phyloP scores from a whole-genome alignment of 2,329 filamentous ascomycete genomes.

The Albophoma yamanashiensis region DNA sequence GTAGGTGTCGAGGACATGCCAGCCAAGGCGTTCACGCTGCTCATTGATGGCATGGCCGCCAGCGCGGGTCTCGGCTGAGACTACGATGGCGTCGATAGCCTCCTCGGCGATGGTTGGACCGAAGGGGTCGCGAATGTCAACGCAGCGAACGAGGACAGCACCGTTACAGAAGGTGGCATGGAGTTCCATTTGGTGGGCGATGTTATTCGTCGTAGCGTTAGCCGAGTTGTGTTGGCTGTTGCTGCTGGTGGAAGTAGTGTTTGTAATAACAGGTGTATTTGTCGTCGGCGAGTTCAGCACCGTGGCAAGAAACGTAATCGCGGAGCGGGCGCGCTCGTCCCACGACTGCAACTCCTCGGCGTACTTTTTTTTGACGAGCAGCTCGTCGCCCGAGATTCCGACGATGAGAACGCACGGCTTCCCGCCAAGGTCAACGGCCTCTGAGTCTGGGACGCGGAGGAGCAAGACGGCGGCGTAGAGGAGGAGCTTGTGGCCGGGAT shows the following conservation, averaged over 20 bases:
- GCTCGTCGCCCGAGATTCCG: conserved; percentile 79
- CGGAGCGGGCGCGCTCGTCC: conserved; percentile 58
- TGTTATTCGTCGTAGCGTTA: neutral
- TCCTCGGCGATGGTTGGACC: conserved; percentile 83
- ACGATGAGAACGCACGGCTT: conserved; percentile 55
- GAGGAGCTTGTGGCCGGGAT: conserved; percentile 91
- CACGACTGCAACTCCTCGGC: conserved; percentile 73
- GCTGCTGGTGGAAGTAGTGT: neutral
- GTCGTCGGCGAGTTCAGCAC: conserved; percentile 36
- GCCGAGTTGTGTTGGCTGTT: neutral
- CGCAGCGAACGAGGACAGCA: conserved; percentile 60
- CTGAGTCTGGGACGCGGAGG: conserved; percentile 38
- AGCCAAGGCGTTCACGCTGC: conserved; percentile 66
- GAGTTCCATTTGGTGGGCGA: conserved; percentile 12
- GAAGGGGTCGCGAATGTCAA: conserved; percentile 78
- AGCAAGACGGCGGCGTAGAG: conserved; percentile 77
- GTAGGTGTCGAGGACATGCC: conserved; percentile 66
- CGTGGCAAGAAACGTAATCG: conserved; percentile 63
- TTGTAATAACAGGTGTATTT: conserved; percentile 4
- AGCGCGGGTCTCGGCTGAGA: conserved; percentile 77
- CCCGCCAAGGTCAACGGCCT: conserved; percentile 10
- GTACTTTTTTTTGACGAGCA: conserved; percentile 84
- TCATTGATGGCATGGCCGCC: conserved; percentile 81
- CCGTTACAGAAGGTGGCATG: conserved; percentile 46
- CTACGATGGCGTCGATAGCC: conserved; percentile 67